phyloP scores from a whole-genome alignment of 164 flowering plant species.

The Annona cherimola region DNA sequence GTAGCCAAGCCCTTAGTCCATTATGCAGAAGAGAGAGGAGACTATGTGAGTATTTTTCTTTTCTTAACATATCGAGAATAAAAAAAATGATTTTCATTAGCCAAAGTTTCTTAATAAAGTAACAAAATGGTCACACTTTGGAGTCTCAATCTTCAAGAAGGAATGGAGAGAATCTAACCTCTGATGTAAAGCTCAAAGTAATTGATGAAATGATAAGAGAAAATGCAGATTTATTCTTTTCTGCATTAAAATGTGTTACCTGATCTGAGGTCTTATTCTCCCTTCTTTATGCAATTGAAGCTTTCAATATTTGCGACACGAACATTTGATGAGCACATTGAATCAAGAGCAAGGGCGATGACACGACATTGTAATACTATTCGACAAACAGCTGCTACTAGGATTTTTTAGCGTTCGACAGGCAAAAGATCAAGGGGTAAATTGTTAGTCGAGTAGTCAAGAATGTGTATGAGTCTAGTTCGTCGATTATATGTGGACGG shows the following conservation, averaged over 20 bases:
- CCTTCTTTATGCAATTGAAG: neutral
- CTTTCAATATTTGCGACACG: neutral
- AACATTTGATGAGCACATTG: neutral
- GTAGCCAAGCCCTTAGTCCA: no score
- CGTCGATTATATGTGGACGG: no score
- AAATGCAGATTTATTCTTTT: neutral
- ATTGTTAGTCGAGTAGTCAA: no score
- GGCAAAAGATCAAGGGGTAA: no score
- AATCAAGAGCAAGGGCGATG: no score
- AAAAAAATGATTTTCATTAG: constrained; percentile 14
- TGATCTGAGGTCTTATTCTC: neutral
- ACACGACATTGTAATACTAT: no score
- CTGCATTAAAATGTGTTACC: neutral
- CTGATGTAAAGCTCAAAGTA: neutral
- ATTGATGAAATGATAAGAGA: constrained; percentile 12
- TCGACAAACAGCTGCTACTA: no score
- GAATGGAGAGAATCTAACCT: neutral
- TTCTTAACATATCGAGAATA: constrained; percentile 1
- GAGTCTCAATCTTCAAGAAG: constrained; percentile 1
- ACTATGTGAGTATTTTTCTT: neutral
- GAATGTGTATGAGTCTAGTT: no score
- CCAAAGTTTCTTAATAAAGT: constrained; percentile 34
- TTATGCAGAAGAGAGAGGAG: neutral
- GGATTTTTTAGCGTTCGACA: no score
- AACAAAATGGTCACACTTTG: neutral